Percentiles rank a stretch among this genome's conserved stretches.
Evolutionary conservation across 129 eudicot species (phyloP).

Genomic region (Helianthus annuus): DNA sequence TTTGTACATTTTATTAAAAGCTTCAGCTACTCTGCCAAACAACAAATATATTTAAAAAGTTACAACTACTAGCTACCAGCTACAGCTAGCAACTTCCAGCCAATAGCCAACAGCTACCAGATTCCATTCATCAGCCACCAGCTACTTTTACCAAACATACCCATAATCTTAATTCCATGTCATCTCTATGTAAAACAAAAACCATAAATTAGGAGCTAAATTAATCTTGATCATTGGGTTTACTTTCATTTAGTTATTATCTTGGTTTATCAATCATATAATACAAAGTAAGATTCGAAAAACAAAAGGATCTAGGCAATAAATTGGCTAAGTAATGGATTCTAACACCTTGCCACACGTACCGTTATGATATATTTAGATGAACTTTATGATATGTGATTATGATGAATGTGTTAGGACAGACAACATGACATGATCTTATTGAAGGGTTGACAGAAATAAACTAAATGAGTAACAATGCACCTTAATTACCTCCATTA

Average conservation of each 20-base stretch:
- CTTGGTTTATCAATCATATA: background rate
- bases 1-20: too few species aligned
- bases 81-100: too few species aligned
- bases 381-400: conserved; percentile 1
- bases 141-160: too few species aligned
- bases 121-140: too few species aligned
- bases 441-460: conserved; percentile 20
- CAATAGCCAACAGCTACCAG: too few species aligned
- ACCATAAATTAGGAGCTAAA: too few species aligned
- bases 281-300: background rate
- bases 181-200: too few species aligned
- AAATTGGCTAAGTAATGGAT: conserved; percentile 5
- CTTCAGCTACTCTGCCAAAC: too few species aligned
- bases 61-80: too few species aligned
- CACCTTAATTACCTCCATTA: conserved; percentile 27
- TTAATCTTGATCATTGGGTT: too few species aligned
- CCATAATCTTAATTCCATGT: too few species aligned
- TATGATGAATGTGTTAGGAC: conserved; percentile 6
- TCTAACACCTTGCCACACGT: background rate
- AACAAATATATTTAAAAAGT: too few species aligned
- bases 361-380: conserved; percentile 4
- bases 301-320: background rate
- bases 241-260: background rate
- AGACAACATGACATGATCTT: conserved; percentile 18
- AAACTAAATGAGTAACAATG: conserved; percentile 14